Percentiles rank a stretch among this genome's conserved stretches.
Evolutionary conservation across 1,284 basidiomycete genomes (phyloP).

Genomic region (Marasmius tenuissimus): DNA sequence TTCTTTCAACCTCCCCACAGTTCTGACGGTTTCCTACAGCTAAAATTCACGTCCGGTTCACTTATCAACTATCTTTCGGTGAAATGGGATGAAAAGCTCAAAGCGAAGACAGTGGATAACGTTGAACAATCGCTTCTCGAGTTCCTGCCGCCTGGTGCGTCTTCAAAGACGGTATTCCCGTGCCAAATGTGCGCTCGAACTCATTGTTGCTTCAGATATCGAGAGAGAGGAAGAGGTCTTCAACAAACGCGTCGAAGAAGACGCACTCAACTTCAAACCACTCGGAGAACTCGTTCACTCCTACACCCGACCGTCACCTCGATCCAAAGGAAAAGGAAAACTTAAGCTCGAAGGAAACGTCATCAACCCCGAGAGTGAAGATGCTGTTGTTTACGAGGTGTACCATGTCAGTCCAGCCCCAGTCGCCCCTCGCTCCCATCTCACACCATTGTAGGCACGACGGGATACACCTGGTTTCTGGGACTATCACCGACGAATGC

Average conservation of each 20-base stretch:
- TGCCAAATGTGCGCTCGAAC: background rate
- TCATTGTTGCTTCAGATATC: slow-evolving; percentile 46
- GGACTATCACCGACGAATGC: slow-evolving; percentile 94
- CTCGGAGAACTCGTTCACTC: slow-evolving; percentile 74
- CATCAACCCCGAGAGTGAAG: slow-evolving; percentile 51
- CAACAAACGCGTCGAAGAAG: slow-evolving; percentile 65
- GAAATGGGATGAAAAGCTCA: slow-evolving; percentile 65
- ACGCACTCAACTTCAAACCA: slow-evolving; percentile 76
- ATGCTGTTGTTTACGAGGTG: slow-evolving; percentile 75
- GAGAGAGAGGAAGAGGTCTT: slow-evolving; percentile 69
- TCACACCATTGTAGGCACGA: slow-evolving; percentile 47
- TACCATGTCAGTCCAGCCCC: slow-evolving; percentile 62
- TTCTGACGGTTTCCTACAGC: slow-evolving; percentile 30
- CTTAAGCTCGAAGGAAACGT: slow-evolving; percentile 28
- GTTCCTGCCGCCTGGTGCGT: slow-evolving; percentile 76
- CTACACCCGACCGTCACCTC: slow-evolving; percentile 61
- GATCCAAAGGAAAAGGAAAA: slow-evolving; percentile 51
- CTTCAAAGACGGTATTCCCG: background rate
- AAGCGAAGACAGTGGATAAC: slow-evolving; percentile 83
- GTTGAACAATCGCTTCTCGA: slow-evolving; percentile 77
- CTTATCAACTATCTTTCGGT: slow-evolving; percentile 78
- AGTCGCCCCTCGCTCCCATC: slow-evolving; percentile 2
- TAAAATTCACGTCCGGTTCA: slow-evolving; percentile 87
- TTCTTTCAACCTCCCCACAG: slow-evolving; percentile 2
- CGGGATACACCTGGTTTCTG: slow-evolving; percentile 89